phyloP scores from a whole-genome alignment of 2,329 filamentous ascomycete species.

The Hymenoscyphus albidus region DNA sequence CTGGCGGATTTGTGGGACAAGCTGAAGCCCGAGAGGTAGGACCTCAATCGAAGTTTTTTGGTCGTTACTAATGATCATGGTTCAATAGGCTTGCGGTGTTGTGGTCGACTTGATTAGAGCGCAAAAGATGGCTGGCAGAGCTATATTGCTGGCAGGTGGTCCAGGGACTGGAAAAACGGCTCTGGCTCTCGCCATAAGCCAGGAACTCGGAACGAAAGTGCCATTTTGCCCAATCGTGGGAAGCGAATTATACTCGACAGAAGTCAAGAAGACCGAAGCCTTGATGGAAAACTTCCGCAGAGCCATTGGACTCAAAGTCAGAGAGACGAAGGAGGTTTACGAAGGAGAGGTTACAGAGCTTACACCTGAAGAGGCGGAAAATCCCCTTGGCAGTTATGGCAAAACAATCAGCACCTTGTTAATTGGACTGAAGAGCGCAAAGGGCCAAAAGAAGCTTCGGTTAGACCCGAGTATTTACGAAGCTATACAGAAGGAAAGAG shows the following conservation, averaged over 20 bases:
- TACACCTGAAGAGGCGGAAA: constrained; percentile 96
- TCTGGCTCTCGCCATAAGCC: constrained; percentile 88
- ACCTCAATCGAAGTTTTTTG: constrained; percentile 41
- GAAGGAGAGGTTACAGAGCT: constrained; percentile 98
- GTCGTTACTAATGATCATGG: constrained; percentile 80
- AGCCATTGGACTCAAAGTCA: constrained; percentile 93
- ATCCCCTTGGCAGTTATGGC: constrained; percentile 92
- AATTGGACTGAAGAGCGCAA: constrained; percentile 90
- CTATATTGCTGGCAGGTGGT: constrained; percentile 87
- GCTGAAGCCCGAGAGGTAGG: constrained; percentile 79
- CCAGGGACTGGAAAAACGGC: constrained; percentile 97
- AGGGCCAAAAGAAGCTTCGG: constrained; percentile 95
- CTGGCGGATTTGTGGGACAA: constrained; percentile 87
- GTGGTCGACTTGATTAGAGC: constrained; percentile 93
- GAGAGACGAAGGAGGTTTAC: constrained; percentile 98
- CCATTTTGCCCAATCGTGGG: constrained; percentile 98
- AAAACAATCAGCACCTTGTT: constrained; percentile 95
- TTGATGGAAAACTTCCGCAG: constrained; percentile 99
- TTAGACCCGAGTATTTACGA: constrained; percentile 98
- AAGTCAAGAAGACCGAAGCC: constrained; percentile 99
- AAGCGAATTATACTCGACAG: constrained; percentile 95
- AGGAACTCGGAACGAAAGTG: constrained; percentile 96
- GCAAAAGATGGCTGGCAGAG: constrained; percentile 96
- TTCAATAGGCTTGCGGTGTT: constrained; percentile 78
- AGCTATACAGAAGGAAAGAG: constrained; percentile 96